phyloP scores from a whole-genome alignment of 129 eudicot species.

The Calendula officinalis region DNA sequence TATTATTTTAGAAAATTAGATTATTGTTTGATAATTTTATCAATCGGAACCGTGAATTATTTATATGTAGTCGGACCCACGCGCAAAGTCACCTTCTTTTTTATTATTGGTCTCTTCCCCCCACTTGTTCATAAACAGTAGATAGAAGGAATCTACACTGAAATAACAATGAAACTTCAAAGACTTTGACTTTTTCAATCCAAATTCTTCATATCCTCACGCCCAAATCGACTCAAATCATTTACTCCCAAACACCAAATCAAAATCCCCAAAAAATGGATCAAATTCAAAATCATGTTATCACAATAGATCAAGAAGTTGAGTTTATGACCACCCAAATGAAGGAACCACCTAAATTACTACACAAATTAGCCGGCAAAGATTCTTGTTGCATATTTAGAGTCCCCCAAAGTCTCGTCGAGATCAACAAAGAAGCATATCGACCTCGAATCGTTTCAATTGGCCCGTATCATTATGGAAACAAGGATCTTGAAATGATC shows the following conservation, averaged over 20 bases:
- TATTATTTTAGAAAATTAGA: too few relatives aligned
- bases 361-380: slow-evolving; percentile 33
- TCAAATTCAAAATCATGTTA: slow-evolving; percentile 20
- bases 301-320: slow-evolving; percentile 25
- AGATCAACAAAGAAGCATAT: slow-evolving; percentile 35
- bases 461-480: slow-evolving; percentile 39
- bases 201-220: slow-evolving; percentile 13
- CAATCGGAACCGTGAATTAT: not conserved
- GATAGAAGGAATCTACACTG: slow-evolving; percentile 16
- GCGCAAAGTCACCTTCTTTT: slow-evolving; percentile 15
- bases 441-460: slow-evolving; percentile 38
- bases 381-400: slow-evolving; percentile 40
- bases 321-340: slow-evolving; percentile 20
- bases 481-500: slow-evolving; percentile 36
- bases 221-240: not conserved
- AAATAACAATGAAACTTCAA: slow-evolving; percentile 15
- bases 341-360: slow-evolving; percentile 29
- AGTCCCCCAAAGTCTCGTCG: slow-evolving; percentile 37
- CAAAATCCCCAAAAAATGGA: slow-evolving; percentile 3
- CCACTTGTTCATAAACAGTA: slow-evolving; percentile 11
- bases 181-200: slow-evolving; percentile 16
- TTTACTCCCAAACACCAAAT: slow-evolving; percentile 10
- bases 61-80: slow-evolving; percentile 8
- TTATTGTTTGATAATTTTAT: too few relatives aligned
- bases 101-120: slow-evolving; percentile 7